Evolutionary conservation across 306 rosid species (phyloP), one percentile per base, ranked within the genome.

Genomic region (Cicer bijugum): DNA sequence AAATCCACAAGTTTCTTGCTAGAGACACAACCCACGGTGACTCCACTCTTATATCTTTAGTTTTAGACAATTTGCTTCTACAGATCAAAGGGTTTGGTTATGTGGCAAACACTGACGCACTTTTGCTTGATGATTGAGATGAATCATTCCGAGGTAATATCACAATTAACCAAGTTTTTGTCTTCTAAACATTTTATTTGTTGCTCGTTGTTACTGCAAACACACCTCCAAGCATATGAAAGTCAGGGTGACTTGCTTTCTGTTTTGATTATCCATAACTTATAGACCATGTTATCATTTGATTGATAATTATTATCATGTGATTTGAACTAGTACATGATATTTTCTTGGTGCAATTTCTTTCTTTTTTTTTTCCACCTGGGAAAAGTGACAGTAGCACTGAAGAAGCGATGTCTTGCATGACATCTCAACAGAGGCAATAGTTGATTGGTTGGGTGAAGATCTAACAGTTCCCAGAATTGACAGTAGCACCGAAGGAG

Each of bases 51-150:
- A 79, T 90, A 62, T 81, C 71, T 78, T 60, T 80, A 67, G 78
- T 84, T 61, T 64, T 87, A 71, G 88, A 84, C 82, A 76, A 72
- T 75, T 56, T 88, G 79, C 75, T 79, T 81, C 80, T 73, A 72
- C 96, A 90, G 67, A 85, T 84, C 38, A 87, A 79, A 82, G 85
- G 85, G 39, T 71, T 71, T 74, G 91, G 83, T 70, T 81, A 55
- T 81, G 82, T 78, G 74, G 80, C 84, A 77, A 84, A 83, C 19
- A 10, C 68, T 59, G 45, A 64, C 11, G 59, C 65, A 35, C 33
- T 64, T 76, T 50, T 71, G 19, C 14, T 73, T 15, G 66, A 52
- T 58, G 83, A 84, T 79, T 84, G 79, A 78, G 57, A 56, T 40
- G 59, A 67, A 53, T 60, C 66, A 72, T 16, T 38, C 44, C 19